Base-by-base conservation (phyloP, 2,329 filamentous ascomycete genomes). In the Penicillium hordei region DNA sequence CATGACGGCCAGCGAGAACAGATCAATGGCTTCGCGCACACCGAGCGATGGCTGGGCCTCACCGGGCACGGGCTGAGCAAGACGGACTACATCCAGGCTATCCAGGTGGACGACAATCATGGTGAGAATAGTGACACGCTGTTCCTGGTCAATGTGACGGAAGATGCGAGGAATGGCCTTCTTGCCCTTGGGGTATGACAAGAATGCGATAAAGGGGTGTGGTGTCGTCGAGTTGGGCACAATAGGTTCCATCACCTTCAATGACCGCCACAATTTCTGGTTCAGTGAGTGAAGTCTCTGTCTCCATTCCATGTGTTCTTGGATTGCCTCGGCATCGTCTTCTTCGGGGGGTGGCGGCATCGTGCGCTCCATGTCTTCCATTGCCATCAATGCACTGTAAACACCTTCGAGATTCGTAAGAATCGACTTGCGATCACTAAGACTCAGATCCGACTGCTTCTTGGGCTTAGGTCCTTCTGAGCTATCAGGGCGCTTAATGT, bases 101-200 rank as follows among this genome's bases (percentile, higher is more conserved):
- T 97, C 94, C 33, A 99, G 86, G 68, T 97, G 92, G 51, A 97
- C 88, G 58, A 96, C 86, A 65, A 99, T 93, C 84, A 99, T 93
- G 5, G 94, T 99, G 61, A 99, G 82, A 61, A 97, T 91, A 1
- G 93, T 97, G 23, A 94, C 76, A 49, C 93, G 90, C 76, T 97
- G 93, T 71, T 97, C 90, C 61, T 93, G 89, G 62, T 90, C 89
- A 52, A 97, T 90, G 70, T 97, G 91, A 43, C 92, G 89, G 84
- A 97, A 97, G 52, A 97, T 90, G 55, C 94, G 91, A 49, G 92
- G 92, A 60, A 99, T 91, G 1, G 90, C 91, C 79, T 94, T 96
- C 80, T 97, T 97, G 70, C 94, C 94, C 80, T 99, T 99, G 65
- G 88, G 86, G 70, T 94, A 95, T 5, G 93, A 96, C 46, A 99